phyloP scores from a whole-genome alignment of 495 filamentous ascomycete species.

The Bathelium albidoporum region DNA sequence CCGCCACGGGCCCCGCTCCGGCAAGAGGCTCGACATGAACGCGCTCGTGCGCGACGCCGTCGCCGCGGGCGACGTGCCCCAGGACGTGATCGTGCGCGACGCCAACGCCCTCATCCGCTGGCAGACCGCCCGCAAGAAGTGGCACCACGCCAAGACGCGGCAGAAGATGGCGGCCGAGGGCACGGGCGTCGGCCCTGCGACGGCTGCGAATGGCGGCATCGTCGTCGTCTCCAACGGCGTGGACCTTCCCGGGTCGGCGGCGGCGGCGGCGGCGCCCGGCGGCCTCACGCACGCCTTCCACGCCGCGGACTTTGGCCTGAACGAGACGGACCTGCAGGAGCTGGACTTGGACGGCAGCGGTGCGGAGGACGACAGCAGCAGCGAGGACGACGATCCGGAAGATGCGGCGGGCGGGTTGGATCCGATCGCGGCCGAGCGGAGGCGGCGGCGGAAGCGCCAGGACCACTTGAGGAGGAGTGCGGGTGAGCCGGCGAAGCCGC shows the following conservation, averaged over 20 bases:
- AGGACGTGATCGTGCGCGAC: conserved; percentile 61
- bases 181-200: not conserved
- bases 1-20: conserved; percentile 64
- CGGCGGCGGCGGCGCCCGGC: conserved; percentile 76
- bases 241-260: too few relatives aligned
- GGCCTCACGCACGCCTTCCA: conserved; percentile 13
- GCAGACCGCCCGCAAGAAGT: conserved; percentile 90
- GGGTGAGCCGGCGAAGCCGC: conserved; percentile 83
- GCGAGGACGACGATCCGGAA: conserved; percentile 39
- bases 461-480: conserved; percentile 72
- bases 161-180: conserved; percentile 97
- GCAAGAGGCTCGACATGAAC: conserved; percentile 87
- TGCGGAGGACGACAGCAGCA: conserved; percentile 47
- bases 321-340: conserved; percentile 68
- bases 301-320: conserved; percentile 57
- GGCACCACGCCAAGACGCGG: conserved; percentile 93
- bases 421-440: conserved; percentile 77
- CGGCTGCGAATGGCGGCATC: too few relatives aligned
- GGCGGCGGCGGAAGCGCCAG: conserved; percentile 58
- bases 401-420: conserved; percentile 69
- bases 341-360: conserved; percentile 67
- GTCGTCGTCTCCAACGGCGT: too few relatives aligned
- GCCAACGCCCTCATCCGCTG: conserved; percentile 79
- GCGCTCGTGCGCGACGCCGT: conserved; percentile 73
- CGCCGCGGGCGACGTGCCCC: conserved; percentile 55